phyloP scores from a whole-genome alignment of 2,329 filamentous ascomycete species.

The Hortaea werneckii region DNA sequence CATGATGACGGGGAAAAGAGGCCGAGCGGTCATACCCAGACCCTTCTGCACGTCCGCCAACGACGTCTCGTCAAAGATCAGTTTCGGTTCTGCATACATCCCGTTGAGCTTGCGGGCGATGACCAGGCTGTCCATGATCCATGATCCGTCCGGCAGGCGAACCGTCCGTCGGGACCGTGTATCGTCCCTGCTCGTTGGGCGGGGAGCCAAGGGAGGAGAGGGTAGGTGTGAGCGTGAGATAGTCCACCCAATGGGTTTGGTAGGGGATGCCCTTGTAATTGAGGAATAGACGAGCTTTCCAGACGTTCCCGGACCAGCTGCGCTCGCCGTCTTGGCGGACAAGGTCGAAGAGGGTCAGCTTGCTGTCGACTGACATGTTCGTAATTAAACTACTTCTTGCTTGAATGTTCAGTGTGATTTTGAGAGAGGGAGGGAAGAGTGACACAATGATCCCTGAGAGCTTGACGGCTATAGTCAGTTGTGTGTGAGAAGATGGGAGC shows the following conservation, averaged over 20 bases:
- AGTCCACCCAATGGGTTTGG: constrained; percentile 41
- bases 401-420: no score
- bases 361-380: constrained; percentile 16
- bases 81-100: constrained; percentile 9
- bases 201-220: constrained; percentile 39
- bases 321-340: constrained; percentile 28
- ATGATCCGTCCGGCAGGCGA: constrained; percentile 7
- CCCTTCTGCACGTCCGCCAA: constrained; percentile 2
- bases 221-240: constrained; percentile 42
- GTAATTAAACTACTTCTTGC: no score
- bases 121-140: constrained; percentile 13
- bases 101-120: constrained; percentile 13
- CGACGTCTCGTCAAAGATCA: constrained; percentile 11
- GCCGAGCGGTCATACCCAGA: constrained; percentile 11
- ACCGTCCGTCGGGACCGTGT: constrained; percentile 12
- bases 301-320: constrained; percentile 40
- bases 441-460: no score
- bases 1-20: constrained; percentile 13
- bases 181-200: constrained; percentile 23
- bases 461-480: no score
- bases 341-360: constrained; percentile 41
- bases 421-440: no score
- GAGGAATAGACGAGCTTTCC: constrained; percentile 41
- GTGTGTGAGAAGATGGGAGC: no score
- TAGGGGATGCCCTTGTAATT: constrained; percentile 41